Evolutionary conservation across 352 stramenopile genomes (phyloP), one percentile per base, ranked within the genome.

Genomic region (Achlya hypogyna): DNA sequence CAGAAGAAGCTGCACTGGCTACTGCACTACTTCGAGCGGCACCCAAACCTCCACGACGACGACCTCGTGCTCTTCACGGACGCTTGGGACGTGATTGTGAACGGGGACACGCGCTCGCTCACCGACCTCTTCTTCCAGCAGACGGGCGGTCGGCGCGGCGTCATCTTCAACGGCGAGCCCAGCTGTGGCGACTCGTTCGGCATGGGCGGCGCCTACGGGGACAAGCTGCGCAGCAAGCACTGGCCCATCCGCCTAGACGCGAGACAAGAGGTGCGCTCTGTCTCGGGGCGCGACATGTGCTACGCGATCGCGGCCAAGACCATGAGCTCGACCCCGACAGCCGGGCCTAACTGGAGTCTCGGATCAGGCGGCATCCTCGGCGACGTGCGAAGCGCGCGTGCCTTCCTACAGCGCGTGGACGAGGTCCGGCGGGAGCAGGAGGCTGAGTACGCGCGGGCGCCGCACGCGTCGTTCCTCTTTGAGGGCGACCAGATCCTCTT

Each of bases 1-100:
- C 42, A 54, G 22, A 67, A 67, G 31, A 67, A 67, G 60, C 38
- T 67, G 28, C 32, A 67, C 22, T 67, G 60, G 60, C 42, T 67
- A 12, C 20, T 28, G 9, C 51, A 67, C 51, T 67, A 67, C 60
- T 34, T 67, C 22, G 42, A 59, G 23, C 42, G 59, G 4, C 25
- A 56, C 51, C 43, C 38, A n/a, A 23, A 56, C 16, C 43, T 67
- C 6, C 5, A 59, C 38, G 60, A 67, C 23, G 60, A 67, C 38
- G 60, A 67, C 42, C n/a, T 67, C 4, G 60, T 67, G 16, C 28
- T 67, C 27, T 67, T 59, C 32, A 67, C 60, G 1, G 60, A 67
- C 18, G 60, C 60, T n/a, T 67, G 60, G 60, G 60, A 67, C 34
- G 60, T 67, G 18, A n/a, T 58, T 0, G 42, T 67, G 5, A 49